Base-by-base conservation (phyloP, 371 early-diverging fungal species). In the Lichtheimia ornata region DNA sequence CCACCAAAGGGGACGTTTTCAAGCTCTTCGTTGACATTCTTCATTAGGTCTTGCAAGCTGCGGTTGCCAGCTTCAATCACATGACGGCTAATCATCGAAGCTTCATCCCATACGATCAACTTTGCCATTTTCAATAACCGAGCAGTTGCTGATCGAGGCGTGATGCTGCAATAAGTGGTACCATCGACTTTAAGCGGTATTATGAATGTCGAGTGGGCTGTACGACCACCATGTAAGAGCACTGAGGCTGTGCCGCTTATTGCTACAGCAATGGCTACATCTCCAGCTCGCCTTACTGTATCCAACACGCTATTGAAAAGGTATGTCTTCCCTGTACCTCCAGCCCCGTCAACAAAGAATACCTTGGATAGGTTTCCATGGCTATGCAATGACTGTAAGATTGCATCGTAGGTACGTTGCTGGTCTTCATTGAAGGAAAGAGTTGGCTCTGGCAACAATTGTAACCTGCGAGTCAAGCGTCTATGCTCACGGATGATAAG, bases 81-180 rank as follows among this genome's bases (percentile, higher is more conserved):
- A 59, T 65, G 30, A 0, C 53, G 47, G 45, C 67, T 53, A 1
- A 49, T 55, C 68, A 71, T 72, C 3, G 74, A 64, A 2, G 65
- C 67, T 55, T 74, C 73, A 51, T 74, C 75, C 72, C 75, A 74
- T 9, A 73, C 18, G 35, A 79, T 70, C 0, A 72, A 5, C 5
- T 47, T 53, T 9, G 71, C 42, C 20, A 27, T 5, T 5, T 25
- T 13, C 5, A 73, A 42, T 1, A 67, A 40, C 14, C 50, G 0
- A 5, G 70, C 68, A 2, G 55, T 22, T 12, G 35, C 53, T 11
- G 59, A 53, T 12, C 24, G n/a, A 9, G 41, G 42, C 0, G 50
- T n/a, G 1, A 73, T 53, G 12, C 17, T 53, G 12, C 17, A 15
- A 41, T 71, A 74, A 2, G 61, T 60, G 0, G 65, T 43, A 2